Percentiles rank a stretch among this genome's conserved stretches.
phyloP scores from a whole-genome alignment of 257 asterid genomes.

The Petunia secreta region DNA sequence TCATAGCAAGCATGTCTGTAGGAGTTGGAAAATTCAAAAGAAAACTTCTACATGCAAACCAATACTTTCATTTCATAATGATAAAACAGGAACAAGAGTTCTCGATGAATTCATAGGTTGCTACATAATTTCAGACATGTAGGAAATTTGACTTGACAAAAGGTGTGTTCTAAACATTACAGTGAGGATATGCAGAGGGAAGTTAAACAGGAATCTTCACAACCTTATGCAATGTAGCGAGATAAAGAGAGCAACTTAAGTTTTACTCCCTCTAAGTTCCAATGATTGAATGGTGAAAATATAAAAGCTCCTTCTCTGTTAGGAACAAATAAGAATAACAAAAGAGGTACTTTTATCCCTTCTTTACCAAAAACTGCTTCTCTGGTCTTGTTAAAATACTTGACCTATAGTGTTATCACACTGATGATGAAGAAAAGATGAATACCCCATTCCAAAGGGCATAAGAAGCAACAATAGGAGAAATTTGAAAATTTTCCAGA shows the following conservation, averaged over 20 bases:
- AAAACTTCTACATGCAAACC: neutral
- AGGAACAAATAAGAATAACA: neutral
- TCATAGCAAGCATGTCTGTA: conserved; percentile 5
- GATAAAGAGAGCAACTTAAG: neutral
- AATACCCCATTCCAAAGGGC: neutral
- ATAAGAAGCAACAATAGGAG: neutral
- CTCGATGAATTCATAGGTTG: neutral
- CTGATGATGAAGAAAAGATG: neutral
- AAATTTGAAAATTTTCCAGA: neutral
- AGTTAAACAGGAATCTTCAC: neutral
- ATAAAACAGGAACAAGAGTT: neutral
- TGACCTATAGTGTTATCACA: neutral
- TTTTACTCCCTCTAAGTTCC: neutral
- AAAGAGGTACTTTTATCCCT: neutral
- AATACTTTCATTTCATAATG: conserved; percentile 13
- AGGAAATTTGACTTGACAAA: neutral
- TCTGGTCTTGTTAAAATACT: neutral
- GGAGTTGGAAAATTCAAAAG: neutral
- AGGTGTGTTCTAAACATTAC: neutral
- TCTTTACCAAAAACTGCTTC: neutral
- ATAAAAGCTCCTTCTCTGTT: neutral
- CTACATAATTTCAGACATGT: neutral
- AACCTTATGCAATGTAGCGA: neutral
- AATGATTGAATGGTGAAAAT: neutral
- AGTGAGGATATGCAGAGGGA: neutral